A percentile compares a stretch with the other conserved stretches of the same genome.
These are phyloP conservation scores for Aspergillus cejpii DNA, from an alignment of 2,329 filamentous ascomycete genomes.

Conservation along the genomic window DNA sequence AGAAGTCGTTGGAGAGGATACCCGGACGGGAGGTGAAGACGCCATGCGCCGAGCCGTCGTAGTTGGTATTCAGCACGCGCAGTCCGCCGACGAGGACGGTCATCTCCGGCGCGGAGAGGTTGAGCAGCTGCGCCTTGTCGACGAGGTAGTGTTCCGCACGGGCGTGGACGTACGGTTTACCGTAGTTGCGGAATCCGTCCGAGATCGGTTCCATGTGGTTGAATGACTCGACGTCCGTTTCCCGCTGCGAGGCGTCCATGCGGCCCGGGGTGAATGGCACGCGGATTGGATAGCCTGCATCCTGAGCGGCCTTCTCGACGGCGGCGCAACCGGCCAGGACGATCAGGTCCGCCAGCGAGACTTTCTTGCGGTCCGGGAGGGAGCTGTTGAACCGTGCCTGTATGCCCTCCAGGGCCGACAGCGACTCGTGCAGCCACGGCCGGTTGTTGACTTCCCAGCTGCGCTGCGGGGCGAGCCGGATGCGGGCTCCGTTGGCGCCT, in stretches of 20 bases:
- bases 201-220: constrained; percentile 59
- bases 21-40: constrained; percentile 64
- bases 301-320: constrained; percentile 60
- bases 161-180: constrained; percentile 54
- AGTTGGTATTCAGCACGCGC: constrained; percentile 63
- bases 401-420: constrained; percentile 56
- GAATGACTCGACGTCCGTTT: constrained; percentile 63
- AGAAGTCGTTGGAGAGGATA: constrained; percentile 71
- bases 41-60: constrained; percentile 60
- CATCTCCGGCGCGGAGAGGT: constrained; percentile 63
- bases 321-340: constrained; percentile 66
- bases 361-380: constrained; percentile 55
- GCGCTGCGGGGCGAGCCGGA: constrained; percentile 65
- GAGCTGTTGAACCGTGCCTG: constrained; percentile 63
- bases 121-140: constrained; percentile 65
- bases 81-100: constrained; percentile 66
- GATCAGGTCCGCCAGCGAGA: constrained; percentile 72
- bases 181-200: constrained; percentile 79
- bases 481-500: constrained; percentile 72
- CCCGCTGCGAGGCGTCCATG: constrained; percentile 62
- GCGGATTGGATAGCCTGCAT: constrained; percentile 37
- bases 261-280: constrained; percentile 71
- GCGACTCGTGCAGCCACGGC: constrained; percentile 55
- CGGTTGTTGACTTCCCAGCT: constrained; percentile 72
- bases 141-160: constrained; percentile 63